A percentile compares a stretch with the other conserved stretches of the same genome.
Evolutionary conservation across 257 asterid genomes (phyloP).

Genomic region (Striga asiatica): DNA sequence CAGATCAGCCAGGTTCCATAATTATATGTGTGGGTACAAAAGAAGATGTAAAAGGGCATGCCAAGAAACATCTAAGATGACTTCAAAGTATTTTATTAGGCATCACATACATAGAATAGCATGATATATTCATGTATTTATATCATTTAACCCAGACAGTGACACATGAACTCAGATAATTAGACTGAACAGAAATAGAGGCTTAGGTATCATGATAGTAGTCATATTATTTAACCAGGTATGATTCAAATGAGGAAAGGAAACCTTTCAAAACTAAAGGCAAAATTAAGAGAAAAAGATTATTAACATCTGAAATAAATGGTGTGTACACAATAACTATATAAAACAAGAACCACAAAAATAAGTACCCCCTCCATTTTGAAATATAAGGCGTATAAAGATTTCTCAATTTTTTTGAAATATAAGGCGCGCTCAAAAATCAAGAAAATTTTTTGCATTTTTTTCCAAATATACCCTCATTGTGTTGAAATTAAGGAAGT

Average conservation of each 20-base stretch:
- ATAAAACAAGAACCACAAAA: not conserved
- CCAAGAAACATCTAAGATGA: slow-evolving; percentile 7
- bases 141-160: not conserved
- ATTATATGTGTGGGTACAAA: slow-evolving; percentile 4
- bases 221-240: not conserved
- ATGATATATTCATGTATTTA: not conserved
- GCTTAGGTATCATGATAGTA: slow-evolving; percentile 1
- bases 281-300: not conserved
- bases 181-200: not conserved
- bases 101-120: not conserved
- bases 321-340: not conserved
- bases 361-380: slow-evolving; percentile 5
- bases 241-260: not conserved
- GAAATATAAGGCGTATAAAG: too few relatives aligned
- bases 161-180: not conserved
- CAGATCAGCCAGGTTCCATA: slow-evolving; percentile 2
- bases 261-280: slow-evolving; percentile 8
- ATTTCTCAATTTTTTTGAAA: too few relatives aligned
- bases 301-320: not conserved
- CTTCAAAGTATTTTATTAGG: not conserved
- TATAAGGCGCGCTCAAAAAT: too few relatives aligned
- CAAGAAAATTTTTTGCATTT: too few relatives aligned
- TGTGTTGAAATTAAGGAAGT: too few relatives aligned
- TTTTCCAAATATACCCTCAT: too few relatives aligned
- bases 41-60: not conserved